A percentile compares a stretch with the other conserved stretches of the same genome.
Evolutionary conservation across 768 basidiomycete species (phyloP).

Genomic region (Collybia nuda): DNA sequence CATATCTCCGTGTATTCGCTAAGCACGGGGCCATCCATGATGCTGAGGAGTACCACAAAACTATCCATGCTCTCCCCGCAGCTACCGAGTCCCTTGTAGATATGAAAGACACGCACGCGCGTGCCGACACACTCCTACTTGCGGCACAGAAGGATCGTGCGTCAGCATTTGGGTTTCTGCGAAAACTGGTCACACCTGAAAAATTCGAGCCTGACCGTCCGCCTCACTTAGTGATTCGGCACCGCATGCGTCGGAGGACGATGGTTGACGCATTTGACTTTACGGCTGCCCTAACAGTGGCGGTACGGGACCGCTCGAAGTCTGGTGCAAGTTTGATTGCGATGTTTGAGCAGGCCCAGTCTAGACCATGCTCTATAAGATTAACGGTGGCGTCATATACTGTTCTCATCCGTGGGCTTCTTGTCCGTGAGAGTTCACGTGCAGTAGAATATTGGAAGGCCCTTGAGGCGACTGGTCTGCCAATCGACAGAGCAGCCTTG

Average conservation of each 20-base stretch:
- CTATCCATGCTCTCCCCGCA: constrained; percentile 27
- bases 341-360: not conserved
- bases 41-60: constrained; percentile 35
- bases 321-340: constrained; percentile 3
- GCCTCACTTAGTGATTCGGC: not conserved
- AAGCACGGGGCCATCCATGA: constrained; percentile 42
- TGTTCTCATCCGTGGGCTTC: constrained; percentile 51
- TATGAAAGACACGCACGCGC: constrained; percentile 15
- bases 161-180: constrained; percentile 49
- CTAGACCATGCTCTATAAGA: constrained; percentile 19
- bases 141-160: constrained; percentile 37
- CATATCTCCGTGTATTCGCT: constrained; percentile 46
- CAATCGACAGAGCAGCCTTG: constrained; percentile 47
- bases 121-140: constrained; percentile 44
- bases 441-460: constrained; percentile 46
- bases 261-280: constrained; percentile 17
- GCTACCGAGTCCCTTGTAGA: not conserved
- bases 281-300: constrained; percentile 38
- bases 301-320: not conserved
- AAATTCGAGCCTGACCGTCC: not conserved
- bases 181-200: constrained; percentile 22
- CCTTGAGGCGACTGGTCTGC: constrained; percentile 30
- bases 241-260: not conserved
- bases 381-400: constrained; percentile 52
- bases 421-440: constrained; percentile 38